These are phyloP conservation scores for Saccharomyces hybrid DNA, from an alignment of 1,139 yeast genomes.

Conservation along the genomic window DNA sequence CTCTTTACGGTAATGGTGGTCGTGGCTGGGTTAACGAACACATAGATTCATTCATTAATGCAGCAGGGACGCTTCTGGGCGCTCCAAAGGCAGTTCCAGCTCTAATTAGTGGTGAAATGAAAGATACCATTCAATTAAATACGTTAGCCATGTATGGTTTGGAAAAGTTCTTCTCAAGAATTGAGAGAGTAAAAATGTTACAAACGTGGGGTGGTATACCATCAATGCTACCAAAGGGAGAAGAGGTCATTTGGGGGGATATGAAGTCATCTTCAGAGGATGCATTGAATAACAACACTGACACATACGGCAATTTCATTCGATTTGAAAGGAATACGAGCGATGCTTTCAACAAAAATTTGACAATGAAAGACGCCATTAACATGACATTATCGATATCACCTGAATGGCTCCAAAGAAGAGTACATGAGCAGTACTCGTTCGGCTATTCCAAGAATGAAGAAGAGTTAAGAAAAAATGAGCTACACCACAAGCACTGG, in stretches of 20 bases:
- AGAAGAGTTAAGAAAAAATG: slow-evolving; percentile 54
- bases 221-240: slow-evolving; percentile 95
- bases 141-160: slow-evolving; percentile 89
- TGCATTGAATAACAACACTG: slow-evolving; percentile 31
- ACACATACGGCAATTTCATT: slow-evolving; percentile 66
- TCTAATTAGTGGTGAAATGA: slow-evolving; percentile 92
- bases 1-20: slow-evolving; percentile 82
- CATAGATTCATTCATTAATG: slow-evolving; percentile 72
- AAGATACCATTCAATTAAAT: slow-evolving; percentile 89
- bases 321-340: slow-evolving; percentile 43
- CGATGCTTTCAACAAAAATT: slow-evolving; percentile 43
- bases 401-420: slow-evolving; percentile 65
- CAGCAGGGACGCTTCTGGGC: slow-evolving; percentile 82
- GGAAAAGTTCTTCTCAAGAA: slow-evolving; percentile 85
- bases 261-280: slow-evolving; percentile 48
- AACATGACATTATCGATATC: slow-evolving; percentile 56
- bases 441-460: slow-evolving; percentile 61
- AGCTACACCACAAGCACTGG: slow-evolving; percentile 74
- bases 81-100: slow-evolving; percentile 94
- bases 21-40: slow-evolving; percentile 76
- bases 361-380: slow-evolving; percentile 60
- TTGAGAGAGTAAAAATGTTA: slow-evolving; percentile 79
- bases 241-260: slow-evolving; percentile 81
- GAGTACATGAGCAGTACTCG: slow-evolving; percentile 67
- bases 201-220: slow-evolving; percentile 90